These are phyloP conservation scores for Aspergillus biplanus DNA, from an alignment of 495 filamentous ascomycete species.

Conservation along the genomic window DNA sequence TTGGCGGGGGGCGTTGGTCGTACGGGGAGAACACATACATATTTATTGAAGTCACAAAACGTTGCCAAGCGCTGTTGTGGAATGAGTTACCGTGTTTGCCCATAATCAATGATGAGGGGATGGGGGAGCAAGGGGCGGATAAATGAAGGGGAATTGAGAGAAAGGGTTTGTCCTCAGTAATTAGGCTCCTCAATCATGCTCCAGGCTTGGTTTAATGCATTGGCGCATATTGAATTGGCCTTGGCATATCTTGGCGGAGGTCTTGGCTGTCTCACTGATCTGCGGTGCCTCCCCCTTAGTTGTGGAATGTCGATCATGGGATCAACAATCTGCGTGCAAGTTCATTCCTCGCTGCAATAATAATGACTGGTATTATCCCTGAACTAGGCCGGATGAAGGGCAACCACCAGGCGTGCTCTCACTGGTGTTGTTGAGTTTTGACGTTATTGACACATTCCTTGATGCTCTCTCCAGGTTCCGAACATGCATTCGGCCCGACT, in stretches of 20 bases:
- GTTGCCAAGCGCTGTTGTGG: conserved; percentile 35
- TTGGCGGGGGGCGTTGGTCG: conserved; percentile 11
- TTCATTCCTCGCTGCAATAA: not conserved
- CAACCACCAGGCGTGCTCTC: not conserved
- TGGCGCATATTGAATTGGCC: conserved; percentile 16
- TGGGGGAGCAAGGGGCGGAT: conserved; percentile 22
- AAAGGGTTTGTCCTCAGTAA: not conserved
- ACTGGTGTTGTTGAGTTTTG: not conserved
- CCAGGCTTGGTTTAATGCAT: conserved; percentile 2
- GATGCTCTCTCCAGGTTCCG: conserved; percentile 2
- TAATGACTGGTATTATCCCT: not conserved
- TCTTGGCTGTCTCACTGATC: conserved; percentile 28
- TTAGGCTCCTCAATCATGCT: not conserved
- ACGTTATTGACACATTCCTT: conserved; percentile 7
- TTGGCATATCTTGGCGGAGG: conserved; percentile 29
- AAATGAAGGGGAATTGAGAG: conserved; percentile 7
- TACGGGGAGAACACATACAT: not conserved
- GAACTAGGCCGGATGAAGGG: not conserved
- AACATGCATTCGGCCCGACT: conserved; percentile 3
- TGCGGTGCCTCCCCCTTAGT: conserved; percentile 20
- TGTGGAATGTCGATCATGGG: conserved; percentile 28
- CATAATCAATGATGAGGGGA: not conserved
- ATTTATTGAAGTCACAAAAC: conserved; percentile 16
- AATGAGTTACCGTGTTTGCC: conserved; percentile 21
- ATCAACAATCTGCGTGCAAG: conserved; percentile 16